A percentile compares a stretch with the other conserved stretches of the same genome.
These are phyloP conservation scores for Bertia moriformis DNA, from an alignment of 2,329 filamentous ascomycete species.

Conservation along the genomic window DNA sequence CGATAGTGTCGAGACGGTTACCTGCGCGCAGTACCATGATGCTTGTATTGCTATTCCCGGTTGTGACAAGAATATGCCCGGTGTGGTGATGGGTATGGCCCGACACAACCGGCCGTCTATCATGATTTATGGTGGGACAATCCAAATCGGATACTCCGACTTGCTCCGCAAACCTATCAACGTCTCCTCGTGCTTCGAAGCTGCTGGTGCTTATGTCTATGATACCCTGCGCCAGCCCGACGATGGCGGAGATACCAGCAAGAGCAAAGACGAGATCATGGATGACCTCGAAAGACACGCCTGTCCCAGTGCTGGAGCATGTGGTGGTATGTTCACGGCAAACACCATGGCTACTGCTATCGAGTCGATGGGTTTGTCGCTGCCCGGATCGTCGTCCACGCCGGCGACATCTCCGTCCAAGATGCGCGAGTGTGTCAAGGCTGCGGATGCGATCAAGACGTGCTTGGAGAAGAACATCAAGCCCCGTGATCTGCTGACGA, in stretches of 20 bases:
- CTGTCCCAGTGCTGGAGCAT: slow-evolving; percentile 57
- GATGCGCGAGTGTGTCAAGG: slow-evolving; percentile 57
- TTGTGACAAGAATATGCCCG: slow-evolving; percentile 61
- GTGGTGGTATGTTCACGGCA: slow-evolving; percentile 66
- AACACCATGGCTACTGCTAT: slow-evolving; percentile 65
- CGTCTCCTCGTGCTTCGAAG: slow-evolving; percentile 50
- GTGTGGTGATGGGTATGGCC: slow-evolving; percentile 26
- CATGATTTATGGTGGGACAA: slow-evolving; percentile 57
- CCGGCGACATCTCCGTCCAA: slow-evolving; percentile 55
- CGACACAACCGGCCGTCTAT: slow-evolving; percentile 49
- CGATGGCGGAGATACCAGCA: slow-evolving; percentile 1
- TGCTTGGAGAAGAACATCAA: slow-evolving; percentile 59
- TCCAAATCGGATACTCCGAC: slow-evolving; percentile 48
- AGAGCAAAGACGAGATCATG: not conserved
- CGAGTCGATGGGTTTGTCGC: slow-evolving; percentile 54
- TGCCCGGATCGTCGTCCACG: slow-evolving; percentile 57
- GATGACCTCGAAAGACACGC: slow-evolving; percentile 40
- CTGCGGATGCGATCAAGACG: slow-evolving; percentile 49
- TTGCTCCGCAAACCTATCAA: slow-evolving; percentile 44
- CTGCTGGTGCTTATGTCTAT: slow-evolving; percentile 50
- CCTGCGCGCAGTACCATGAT: slow-evolving; percentile 53
- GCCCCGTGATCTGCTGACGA: slow-evolving; percentile 54
- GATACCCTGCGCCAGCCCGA: slow-evolving; percentile 26
- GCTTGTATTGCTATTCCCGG: slow-evolving; percentile 54
- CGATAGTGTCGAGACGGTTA: slow-evolving; percentile 48